These are phyloP conservation scores for Chlorella sorokiniana DNA, from an alignment of 139 green algal species.

Conservation along the genomic window DNA sequence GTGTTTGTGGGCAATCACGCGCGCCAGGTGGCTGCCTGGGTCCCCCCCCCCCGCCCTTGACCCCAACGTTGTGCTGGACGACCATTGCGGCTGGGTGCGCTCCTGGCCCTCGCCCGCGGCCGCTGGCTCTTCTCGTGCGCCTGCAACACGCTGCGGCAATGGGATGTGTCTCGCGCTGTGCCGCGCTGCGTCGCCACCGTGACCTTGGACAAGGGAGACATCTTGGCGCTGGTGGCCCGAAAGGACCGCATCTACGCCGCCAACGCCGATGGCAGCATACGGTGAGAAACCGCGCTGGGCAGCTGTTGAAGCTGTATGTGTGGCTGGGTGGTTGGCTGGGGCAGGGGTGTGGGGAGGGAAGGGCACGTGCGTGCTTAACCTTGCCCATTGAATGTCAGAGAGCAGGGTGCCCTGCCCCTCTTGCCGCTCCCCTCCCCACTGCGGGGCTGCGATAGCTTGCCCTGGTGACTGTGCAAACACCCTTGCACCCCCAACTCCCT, in stretches of 20 bases:
- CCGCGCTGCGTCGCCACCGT: slow-evolving; percentile 59
- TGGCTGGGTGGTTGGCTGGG: too few species aligned
- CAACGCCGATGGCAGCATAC: slow-evolving; percentile 64
- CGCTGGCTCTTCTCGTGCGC: slow-evolving; percentile 72
- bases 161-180: slow-evolving; percentile 68
- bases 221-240: slow-evolving; percentile 60
- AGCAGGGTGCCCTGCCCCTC: too few species aligned
- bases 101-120: slow-evolving; percentile 47
- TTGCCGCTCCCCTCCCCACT: too few species aligned
- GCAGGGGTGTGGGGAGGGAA: too few species aligned
- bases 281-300: too few species aligned
- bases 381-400: too few species aligned
- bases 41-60: slow-evolving; percentile 48
- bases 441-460: too few species aligned
- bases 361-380: too few species aligned
- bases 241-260: slow-evolving; percentile 59
- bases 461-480: too few species aligned
- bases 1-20: slow-evolving; percentile 65
- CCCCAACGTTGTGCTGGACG: slow-evolving; percentile 56
- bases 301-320: too few species aligned
- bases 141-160: slow-evolving; percentile 76
- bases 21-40: slow-evolving; percentile 65
- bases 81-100: slow-evolving; percentile 76
- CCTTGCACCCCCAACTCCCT: too few species aligned
- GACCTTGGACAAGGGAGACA: slow-evolving; percentile 72